Conservation (phyloP, 2,329 filamentous ascomycete genomes). For the Aspergillus sojae region DNA sequence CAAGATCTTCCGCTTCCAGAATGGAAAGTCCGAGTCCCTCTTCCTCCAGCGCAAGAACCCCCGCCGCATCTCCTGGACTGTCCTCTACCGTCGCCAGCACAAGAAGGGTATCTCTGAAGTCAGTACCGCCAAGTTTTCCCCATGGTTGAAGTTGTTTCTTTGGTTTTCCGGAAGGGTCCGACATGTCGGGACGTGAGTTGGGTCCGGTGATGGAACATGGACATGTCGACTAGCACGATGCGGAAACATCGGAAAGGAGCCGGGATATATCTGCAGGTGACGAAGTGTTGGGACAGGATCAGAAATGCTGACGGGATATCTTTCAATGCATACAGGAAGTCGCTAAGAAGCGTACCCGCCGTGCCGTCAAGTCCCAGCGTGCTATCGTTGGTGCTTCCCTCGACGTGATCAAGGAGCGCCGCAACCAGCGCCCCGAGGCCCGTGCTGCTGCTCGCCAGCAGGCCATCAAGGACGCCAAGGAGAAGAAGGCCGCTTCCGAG, state of each 20-base stretch:
- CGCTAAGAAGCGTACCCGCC: conserved; percentile 99
- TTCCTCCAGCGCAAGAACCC: conserved; percentile 99
- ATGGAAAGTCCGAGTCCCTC: conserved; percentile 98
- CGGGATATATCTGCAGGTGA: conserved; percentile 5
- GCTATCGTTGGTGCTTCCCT: conserved; percentile 98
- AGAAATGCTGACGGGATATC: conserved; percentile 31
- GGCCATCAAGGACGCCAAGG: conserved; percentile 97
- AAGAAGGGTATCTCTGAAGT: conserved; percentile 99
- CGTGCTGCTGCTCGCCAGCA: conserved; percentile 84
- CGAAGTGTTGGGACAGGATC: background rate
- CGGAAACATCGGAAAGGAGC: conserved; percentile 6
- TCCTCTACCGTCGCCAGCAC: conserved; percentile 97
- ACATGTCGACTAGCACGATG: conserved; percentile 9
- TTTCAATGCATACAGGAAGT: conserved; percentile 73
- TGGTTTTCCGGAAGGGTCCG: conserved; percentile 16
- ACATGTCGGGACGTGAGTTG: conserved; percentile 1
- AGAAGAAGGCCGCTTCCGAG: conserved; percentile 88
- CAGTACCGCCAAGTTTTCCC: conserved; percentile 50
- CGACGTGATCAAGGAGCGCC: conserved; percentile 99
- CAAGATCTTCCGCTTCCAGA: conserved; percentile 99
- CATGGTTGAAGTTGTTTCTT: conserved; percentile 23
- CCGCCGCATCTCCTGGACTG: conserved; percentile 97
- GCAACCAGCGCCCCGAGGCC: conserved; percentile 90
- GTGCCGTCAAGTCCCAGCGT: conserved; percentile 97
- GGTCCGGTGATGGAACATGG: conserved; percentile 9